Evolutionary conservation across 495 filamentous ascomycete species (phyloP).

Genomic region (Aspergillus nidulans): DNA sequence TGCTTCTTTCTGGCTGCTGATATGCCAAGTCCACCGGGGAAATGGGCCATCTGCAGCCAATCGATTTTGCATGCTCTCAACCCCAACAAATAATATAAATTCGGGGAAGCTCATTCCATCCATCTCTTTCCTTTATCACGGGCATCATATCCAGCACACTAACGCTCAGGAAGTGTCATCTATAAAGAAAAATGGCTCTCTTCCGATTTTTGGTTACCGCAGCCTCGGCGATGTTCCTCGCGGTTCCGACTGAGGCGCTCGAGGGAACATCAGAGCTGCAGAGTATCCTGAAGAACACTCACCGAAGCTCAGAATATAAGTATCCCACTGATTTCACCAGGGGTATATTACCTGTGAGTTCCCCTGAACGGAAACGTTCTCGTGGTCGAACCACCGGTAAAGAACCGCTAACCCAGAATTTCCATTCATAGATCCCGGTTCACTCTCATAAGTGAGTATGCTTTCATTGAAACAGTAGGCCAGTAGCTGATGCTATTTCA

Average conservation of each 20-base stretch:
- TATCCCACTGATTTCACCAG: conserved; percentile 47
- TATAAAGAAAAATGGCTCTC: conserved; percentile 9
- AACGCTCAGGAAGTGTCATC: background rate
- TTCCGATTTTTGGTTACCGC: conserved; percentile 19
- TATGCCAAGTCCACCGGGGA: conserved; percentile 9
- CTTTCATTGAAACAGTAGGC: background rate
- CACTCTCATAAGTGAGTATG: conserved; percentile 41
- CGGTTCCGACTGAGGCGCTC: conserved; percentile 22
- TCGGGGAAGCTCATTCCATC: background rate
- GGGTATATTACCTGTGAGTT: conserved; percentile 41
- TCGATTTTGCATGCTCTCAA: conserved; percentile 9
- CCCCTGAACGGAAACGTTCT: background rate
- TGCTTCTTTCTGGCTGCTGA: background rate
- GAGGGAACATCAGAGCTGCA: conserved; percentile 34
- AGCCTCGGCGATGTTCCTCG: conserved; percentile 24
- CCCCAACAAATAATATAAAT: background rate
- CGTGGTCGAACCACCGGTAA: background rate
- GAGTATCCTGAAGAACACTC: conserved; percentile 41
- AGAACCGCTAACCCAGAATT: conserved; percentile 7
- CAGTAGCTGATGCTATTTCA: conserved; percentile 14
- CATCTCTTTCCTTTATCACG: background rate
- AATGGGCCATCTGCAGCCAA: conserved; percentile 9
- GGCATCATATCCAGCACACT: background rate
- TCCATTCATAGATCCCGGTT: conserved; percentile 35
- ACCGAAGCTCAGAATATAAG: conserved; percentile 34